Conservation (phyloP, 2,329 filamentous ascomycete species). For the Sporothrix inflata region DNA sequence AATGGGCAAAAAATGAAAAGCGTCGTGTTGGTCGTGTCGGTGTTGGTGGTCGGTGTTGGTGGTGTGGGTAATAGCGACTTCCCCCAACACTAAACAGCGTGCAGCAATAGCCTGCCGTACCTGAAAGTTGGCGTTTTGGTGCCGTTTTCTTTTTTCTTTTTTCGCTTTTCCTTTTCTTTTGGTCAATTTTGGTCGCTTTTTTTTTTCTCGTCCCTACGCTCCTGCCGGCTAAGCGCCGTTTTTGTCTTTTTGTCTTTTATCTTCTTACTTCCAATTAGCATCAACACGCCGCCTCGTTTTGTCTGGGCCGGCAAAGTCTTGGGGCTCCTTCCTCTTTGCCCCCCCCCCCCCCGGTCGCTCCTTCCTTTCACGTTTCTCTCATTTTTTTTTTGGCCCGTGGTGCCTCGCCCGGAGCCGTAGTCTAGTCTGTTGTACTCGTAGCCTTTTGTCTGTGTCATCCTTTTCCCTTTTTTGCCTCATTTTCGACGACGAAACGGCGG, state of each 20-base stretch:
- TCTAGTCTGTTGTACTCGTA: background rate
- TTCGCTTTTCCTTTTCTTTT: background rate
- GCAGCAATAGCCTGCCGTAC: background rate
- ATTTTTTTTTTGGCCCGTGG: background rate
- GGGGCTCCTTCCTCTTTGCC: background rate
- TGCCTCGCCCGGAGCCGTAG: background rate
- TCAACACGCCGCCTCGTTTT: background rate
- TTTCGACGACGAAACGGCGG: background rate
- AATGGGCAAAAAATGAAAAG: background rate
- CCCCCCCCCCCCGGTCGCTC: background rate
- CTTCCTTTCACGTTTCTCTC: slow-evolving; percentile 3
- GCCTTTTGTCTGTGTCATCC: background rate
- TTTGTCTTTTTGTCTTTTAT: background rate
- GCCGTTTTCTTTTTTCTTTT: slow-evolving; percentile 27
- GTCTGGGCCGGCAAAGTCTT: background rate
- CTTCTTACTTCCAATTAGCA: background rate
- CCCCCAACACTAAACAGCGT: background rate
- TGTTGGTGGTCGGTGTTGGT: slow-evolving; percentile 5
- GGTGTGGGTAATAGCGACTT: background rate
- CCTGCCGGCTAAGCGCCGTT: background rate
- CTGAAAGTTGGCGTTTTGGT: background rate
- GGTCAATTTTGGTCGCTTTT: background rate
- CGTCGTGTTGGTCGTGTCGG: background rate
- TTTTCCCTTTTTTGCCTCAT: background rate
- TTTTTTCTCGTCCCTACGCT: background rate